These are phyloP conservation scores for Fusarium sp. DNA, from an alignment of 2,329 filamentous ascomycete genomes.

Conservation along the genomic window DNA sequence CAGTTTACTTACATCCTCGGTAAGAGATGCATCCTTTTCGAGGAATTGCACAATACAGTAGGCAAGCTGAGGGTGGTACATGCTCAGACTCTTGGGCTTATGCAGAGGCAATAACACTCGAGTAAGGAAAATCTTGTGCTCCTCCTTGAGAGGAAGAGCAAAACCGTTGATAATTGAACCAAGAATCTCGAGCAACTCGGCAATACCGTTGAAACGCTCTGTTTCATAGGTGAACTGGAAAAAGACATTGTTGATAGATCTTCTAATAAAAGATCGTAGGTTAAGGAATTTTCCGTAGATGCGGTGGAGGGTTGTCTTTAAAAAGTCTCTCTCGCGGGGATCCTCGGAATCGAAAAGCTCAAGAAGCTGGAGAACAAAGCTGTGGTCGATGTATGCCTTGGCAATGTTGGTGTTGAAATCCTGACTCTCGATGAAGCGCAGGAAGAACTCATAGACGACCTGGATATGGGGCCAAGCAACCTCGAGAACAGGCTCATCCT, in stretches of 20 bases:
- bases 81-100: conserved; percentile 98
- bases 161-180: conserved; percentile 99
- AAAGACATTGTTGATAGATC: conserved; percentile 99
- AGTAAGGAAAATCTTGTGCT: conserved; percentile 98
- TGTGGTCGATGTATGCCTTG: conserved; percentile 98
- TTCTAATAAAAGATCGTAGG: conserved; percentile 93
- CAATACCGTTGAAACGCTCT: conserved; percentile 97
- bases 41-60: conserved; percentile 99
- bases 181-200: conserved; percentile 93
- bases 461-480: conserved; percentile 99
- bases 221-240: conserved; percentile 99
- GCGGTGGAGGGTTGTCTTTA: conserved; percentile 96
- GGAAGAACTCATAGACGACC: conserved; percentile 99
- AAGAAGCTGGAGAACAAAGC: conserved; percentile 95
- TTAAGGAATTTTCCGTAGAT: conserved; percentile 99
- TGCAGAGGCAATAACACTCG: conserved; percentile 92
- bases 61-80: conserved; percentile 98
- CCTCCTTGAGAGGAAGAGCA: conserved; percentile 94
- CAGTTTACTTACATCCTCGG: conserved; percentile 78
- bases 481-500: conserved; percentile 97
- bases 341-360: conserved; percentile 99
- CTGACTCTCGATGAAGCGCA: conserved; percentile 98
- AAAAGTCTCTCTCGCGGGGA: conserved; percentile 92
- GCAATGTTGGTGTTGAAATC: conserved; percentile 99
- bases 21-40: conserved; percentile 96